These are phyloP conservation scores for Peltaster fructicola DNA, from an alignment of 2,329 filamentous ascomycete genomes.

Conservation along the genomic window DNA sequence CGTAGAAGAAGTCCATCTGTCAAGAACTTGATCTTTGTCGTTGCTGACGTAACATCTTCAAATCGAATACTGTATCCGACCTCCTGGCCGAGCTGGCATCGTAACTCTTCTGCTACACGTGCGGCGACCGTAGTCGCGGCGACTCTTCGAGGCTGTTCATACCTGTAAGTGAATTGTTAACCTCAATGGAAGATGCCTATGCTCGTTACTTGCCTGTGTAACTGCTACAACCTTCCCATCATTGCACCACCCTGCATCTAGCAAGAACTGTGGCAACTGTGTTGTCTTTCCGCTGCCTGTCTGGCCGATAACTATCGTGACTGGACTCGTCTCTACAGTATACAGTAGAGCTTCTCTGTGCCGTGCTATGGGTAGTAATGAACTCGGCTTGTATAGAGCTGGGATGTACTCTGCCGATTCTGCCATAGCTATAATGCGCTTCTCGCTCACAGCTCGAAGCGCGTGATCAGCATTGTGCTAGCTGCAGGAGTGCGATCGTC, in stretches of 20 bases:
- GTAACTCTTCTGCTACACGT: constrained; percentile 76
- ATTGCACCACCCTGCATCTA: constrained; percentile 73
- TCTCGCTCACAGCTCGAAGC: too few relatives aligned
- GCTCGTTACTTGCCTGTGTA: constrained; percentile 54
- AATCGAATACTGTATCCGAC: constrained; percentile 78
- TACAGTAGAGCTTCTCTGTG: constrained; percentile 69
- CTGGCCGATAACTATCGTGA: constrained; percentile 82
- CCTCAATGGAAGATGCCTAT: constrained; percentile 4
- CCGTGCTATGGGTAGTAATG: constrained; percentile 71
- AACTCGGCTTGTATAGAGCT: constrained; percentile 67
- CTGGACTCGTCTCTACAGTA: constrained; percentile 63
- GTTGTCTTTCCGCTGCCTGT: constrained; percentile 94
- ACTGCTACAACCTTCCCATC: constrained; percentile 71
- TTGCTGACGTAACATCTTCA: constrained; percentile 74
- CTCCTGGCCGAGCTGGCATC: constrained; percentile 72
- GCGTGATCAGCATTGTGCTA: too few relatives aligned
- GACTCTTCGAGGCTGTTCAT: constrained; percentile 59
- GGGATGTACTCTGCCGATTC: constrained; percentile 44
- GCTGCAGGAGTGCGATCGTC: too few relatives aligned
- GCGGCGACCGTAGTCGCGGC: constrained; percentile 80
- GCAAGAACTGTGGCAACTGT: constrained; percentile 81
- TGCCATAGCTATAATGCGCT: too few relatives aligned
- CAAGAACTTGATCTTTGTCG: constrained; percentile 82
- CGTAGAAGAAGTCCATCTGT: constrained; percentile 83
- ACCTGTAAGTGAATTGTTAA: constrained; percentile 18